A percentile compares a stretch with the other conserved stretches of the same genome.
These are phyloP conservation scores for Globisporangium viniferum DNA, from an alignment of 352 stramenopile genomes.

Conservation along the genomic window DNA sequence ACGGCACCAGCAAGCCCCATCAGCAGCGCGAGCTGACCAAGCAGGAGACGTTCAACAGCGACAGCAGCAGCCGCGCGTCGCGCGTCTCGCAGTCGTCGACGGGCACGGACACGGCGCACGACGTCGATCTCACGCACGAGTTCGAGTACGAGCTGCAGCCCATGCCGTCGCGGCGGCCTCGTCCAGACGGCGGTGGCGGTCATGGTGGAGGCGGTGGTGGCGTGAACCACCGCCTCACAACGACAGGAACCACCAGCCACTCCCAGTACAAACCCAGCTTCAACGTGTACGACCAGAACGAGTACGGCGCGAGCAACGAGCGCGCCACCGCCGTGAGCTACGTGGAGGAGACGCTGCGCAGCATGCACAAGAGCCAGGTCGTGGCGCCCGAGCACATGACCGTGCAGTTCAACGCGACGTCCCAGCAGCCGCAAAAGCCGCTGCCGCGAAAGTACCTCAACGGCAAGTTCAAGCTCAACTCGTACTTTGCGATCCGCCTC, in stretches of 20 bases:
- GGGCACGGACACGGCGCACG: slow-evolving; percentile 11
- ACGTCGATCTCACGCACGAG: slow-evolving; percentile 17
- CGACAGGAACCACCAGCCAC: not conserved
- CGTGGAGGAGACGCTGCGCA: slow-evolving; percentile 15
- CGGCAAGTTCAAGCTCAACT: slow-evolving; percentile 71
- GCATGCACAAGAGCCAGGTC: slow-evolving; percentile 12
- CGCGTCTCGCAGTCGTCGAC: slow-evolving; percentile 12
- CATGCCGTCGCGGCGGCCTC: slow-evolving; percentile 6
- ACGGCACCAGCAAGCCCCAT: not conserved
- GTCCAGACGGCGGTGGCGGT: not conserved
- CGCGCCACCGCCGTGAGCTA: slow-evolving; percentile 14
- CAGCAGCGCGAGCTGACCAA: slow-evolving; percentile 16
- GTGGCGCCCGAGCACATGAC: slow-evolving; percentile 17
- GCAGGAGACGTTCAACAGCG: slow-evolving; percentile 41
- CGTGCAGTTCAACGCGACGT: slow-evolving; percentile 36
- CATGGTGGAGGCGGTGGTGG: not conserved
- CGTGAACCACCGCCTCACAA: not conserved
- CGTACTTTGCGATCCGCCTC: slow-evolving; percentile 71
- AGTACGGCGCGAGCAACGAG: slow-evolving; percentile 7
- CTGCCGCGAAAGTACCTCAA: slow-evolving; percentile 45
- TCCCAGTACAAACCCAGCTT: slow-evolving; percentile 4
- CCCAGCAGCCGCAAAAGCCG: slow-evolving; percentile 15
- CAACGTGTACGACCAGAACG: not conserved
- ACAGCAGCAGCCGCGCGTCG: slow-evolving; percentile 16
- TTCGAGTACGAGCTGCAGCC: slow-evolving; percentile 19